Evolutionary conservation across 2,329 filamentous ascomycete species (phyloP), one percentile per base, ranked within the genome.

Genomic region (Alternaria angustiovoidea): DNA sequence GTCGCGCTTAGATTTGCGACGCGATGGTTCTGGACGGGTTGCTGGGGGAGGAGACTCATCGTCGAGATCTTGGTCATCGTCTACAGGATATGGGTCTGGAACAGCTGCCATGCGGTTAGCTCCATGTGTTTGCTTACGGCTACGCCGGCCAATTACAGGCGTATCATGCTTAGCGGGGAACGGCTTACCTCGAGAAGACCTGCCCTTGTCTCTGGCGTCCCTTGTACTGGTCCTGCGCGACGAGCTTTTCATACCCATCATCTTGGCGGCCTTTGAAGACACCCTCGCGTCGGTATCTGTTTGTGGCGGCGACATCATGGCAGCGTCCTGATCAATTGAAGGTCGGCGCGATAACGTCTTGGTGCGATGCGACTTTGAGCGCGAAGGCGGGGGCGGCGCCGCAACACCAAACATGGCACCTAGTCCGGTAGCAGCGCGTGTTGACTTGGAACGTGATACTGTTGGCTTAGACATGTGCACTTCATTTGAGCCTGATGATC

Each of bases 211-310:
- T 61, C 69, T 73, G 7, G 70, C 74, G 39, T 76, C 72, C 63
- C 67, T 71, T 4, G 70, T 75, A 55, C 71, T 77, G 81, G 82
- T 67, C 54, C 82, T 83, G 28, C 81, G 57, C 77, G 79, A 62
- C 77, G 75, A 69, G 18, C 71, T 71, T 49, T 75, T 82, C 61
- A 87, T 79, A 67, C 81, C 93, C 87, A 95, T 87, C 53, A 94
- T 79, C 78, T 89, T 93, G 32, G 92, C 91, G 28, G 92, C 92
- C 78, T 96, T 96, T 46, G 88, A 85, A 7, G 89, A 85, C 73
- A 92, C 85, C 52, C 87, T 86, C 42, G 84, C 67, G 51, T 80
- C 78, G 16, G 75, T 81, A 32, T 90, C 87, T 30, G 93, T 92
- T 2, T 90, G 88, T 8, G 91, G 90, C 4, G 92, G 91, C 20